Evolutionary conservation across 2,329 filamentous ascomycete genomes (phyloP).

Genomic region (Botrytis elliptica): DNA sequence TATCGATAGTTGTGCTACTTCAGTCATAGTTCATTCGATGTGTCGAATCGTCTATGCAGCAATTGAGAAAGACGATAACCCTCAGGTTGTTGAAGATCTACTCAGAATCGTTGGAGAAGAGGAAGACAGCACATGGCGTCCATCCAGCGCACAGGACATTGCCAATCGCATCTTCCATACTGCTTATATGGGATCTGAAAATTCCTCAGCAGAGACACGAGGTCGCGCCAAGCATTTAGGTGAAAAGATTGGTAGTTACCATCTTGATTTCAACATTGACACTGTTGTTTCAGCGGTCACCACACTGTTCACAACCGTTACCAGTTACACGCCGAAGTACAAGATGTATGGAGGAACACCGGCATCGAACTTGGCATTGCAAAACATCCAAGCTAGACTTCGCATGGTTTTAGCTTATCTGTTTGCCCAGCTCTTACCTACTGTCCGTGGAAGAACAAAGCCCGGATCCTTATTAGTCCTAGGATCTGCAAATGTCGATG

Average conservation of each 20-base stretch:
- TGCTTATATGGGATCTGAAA: conserved; percentile 18
- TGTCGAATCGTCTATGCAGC: conserved; percentile 56
- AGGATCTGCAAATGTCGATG: conserved; percentile 66
- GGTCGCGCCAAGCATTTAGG: conserved; percentile 61
- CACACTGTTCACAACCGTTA: conserved; percentile 55
- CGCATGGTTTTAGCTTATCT: conserved; percentile 65
- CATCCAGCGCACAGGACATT: conserved; percentile 51
- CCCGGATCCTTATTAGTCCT: conserved; percentile 64
- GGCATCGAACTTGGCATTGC: conserved; percentile 53
- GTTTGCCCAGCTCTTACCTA: conserved; percentile 58
- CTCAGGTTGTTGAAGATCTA: conserved; percentile 50
- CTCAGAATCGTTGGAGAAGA: conserved; percentile 54
- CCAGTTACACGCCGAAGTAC: conserved; percentile 60
- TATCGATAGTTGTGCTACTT: conserved; percentile 18
- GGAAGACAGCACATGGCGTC: conserved; percentile 45
- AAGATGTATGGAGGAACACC: conserved; percentile 56
- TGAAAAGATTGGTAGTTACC: conserved; percentile 65
- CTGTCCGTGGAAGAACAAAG: conserved; percentile 52
- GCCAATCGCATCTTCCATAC: conserved; percentile 60
- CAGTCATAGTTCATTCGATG: conserved; percentile 21
- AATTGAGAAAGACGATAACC: conserved; percentile 48
- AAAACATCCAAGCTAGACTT: conserved; percentile 63
- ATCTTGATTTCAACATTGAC: conserved; percentile 61
- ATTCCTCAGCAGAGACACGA: conserved; percentile 53
- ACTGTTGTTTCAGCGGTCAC: conserved; percentile 22